Evolutionary conservation across 2,329 filamentous ascomycete species (phyloP).

Genomic region (Fusarium nelsonii): DNA sequence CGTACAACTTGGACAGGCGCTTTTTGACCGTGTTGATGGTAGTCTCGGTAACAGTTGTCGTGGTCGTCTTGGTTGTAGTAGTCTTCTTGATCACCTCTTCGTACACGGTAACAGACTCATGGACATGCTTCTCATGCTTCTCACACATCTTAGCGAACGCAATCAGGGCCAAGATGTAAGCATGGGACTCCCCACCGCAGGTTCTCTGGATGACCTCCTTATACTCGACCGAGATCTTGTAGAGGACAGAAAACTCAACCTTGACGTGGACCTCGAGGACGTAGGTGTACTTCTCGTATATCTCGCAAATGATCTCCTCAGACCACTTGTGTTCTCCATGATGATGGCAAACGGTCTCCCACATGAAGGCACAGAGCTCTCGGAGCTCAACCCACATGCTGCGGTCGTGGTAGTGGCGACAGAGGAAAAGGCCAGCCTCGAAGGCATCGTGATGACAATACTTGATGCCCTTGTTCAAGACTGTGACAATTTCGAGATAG

Average conservation of each 20-base stretch:
- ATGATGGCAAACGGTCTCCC: slow-evolving; percentile 56
- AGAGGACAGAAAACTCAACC: slow-evolving; percentile 56
- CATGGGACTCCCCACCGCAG: slow-evolving; percentile 49
- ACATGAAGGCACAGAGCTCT: slow-evolving; percentile 59
- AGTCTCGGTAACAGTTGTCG: slow-evolving; percentile 46
- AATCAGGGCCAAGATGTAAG: slow-evolving; percentile 51
- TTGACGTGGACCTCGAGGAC: slow-evolving; percentile 60
- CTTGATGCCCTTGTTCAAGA: slow-evolving; percentile 49
- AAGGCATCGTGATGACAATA: slow-evolving; percentile 58
- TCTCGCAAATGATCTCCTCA: slow-evolving; percentile 56
- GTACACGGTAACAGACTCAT: slow-evolving; percentile 61
- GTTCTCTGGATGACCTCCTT: slow-evolving; percentile 59
- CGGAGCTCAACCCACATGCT: slow-evolving; percentile 60
- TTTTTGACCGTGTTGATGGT: slow-evolving; percentile 58
- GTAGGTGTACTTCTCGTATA: slow-evolving; percentile 60
- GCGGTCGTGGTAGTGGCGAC: slow-evolving; percentile 59
- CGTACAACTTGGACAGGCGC: slow-evolving; percentile 62
- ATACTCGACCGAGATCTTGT: slow-evolving; percentile 62
- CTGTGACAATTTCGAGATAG: slow-evolving; percentile 55
- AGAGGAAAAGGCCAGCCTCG: slow-evolving; percentile 59
- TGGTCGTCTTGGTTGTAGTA: slow-evolving; percentile 52
- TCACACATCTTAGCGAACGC: slow-evolving; percentile 61
- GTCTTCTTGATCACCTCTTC: slow-evolving; percentile 59
- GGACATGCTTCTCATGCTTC: slow-evolving; percentile 55
- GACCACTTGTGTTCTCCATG: slow-evolving; percentile 54